phyloP scores from a whole-genome alignment of 116 monocot species.

The Thalassia testudinum region DNA sequence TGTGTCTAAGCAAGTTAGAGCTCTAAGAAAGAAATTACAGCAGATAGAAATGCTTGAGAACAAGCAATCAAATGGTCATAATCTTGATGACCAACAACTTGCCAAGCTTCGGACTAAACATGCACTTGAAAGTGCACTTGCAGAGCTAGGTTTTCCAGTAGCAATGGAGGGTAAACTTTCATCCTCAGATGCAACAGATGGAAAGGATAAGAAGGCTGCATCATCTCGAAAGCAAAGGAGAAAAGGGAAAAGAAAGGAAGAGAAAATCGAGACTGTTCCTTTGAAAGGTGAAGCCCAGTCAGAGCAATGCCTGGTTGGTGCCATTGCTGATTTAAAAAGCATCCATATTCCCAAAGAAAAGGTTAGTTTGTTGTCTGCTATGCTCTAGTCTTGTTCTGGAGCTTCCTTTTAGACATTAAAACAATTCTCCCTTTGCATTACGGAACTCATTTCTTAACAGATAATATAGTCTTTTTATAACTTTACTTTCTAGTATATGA shows the following conservation, averaged over 20 bases:
- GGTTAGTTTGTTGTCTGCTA: slow-evolving; percentile 19
- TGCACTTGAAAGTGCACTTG: slow-evolving; percentile 43
- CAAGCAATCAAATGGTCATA: slow-evolving; percentile 43
- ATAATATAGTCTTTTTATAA: no score
- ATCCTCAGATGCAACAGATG: slow-evolving; percentile 16
- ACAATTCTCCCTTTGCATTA: no score
- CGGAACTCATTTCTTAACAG: no score
- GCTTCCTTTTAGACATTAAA: no score
- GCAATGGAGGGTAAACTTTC: slow-evolving; percentile 17
- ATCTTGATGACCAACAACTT: slow-evolving; percentile 91
- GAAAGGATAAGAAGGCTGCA: slow-evolving; percentile 37
- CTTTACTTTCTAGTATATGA: no score
- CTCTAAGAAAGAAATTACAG: slow-evolving; percentile 82
- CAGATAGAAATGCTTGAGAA: slow-evolving; percentile 95
- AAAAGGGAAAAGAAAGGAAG: slow-evolving; percentile 43
- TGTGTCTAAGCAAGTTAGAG: slow-evolving; percentile 76
- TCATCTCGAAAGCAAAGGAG: slow-evolving; percentile 45
- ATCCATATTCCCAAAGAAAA: slow-evolving; percentile 24
- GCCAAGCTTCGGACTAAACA: slow-evolving; percentile 59
- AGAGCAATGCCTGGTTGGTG: slow-evolving; percentile 18
- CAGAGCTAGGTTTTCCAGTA: slow-evolving; percentile 56
- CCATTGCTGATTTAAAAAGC: slow-evolving; percentile 16
- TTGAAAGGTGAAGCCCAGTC: slow-evolving; percentile 8
- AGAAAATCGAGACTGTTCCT: slow-evolving; percentile 14
- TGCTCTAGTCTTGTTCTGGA: no score